A percentile compares a stretch with the other conserved stretches of the same genome.
Evolutionary conservation across 2,329 filamentous ascomycete genomes (phyloP).

Genomic region (Zopfia rhizophila): DNA sequence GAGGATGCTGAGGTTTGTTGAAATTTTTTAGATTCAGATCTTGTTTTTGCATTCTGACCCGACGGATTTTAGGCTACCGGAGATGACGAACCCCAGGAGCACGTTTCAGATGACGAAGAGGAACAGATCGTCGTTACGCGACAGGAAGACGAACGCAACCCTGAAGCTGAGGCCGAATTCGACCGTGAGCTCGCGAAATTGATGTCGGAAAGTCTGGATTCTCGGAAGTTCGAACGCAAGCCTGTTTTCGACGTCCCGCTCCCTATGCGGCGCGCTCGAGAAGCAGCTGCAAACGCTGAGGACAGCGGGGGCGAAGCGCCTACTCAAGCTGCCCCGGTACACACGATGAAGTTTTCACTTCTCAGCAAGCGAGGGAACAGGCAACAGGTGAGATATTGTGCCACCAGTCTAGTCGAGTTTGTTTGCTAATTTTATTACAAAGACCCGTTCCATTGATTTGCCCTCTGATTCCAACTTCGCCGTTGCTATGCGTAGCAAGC

Average conservation of each 20-base stretch:
- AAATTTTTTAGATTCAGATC: background rate
- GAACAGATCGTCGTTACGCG: constrained; percentile 93
- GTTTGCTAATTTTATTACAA: constrained; percentile 20
- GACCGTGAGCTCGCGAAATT: constrained; percentile 98
- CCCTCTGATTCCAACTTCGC: constrained; percentile 94
- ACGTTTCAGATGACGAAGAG: constrained; percentile 75
- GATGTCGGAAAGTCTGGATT: constrained; percentile 97
- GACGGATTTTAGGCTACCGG: constrained; percentile 51
- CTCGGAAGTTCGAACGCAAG: constrained; percentile 95
- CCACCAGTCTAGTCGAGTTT: background rate
- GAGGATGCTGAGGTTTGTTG: constrained; percentile 67
- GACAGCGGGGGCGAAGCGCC: constrained; percentile 55
- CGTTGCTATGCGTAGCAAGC: constrained; percentile 93
- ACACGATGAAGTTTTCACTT: constrained; percentile 95
- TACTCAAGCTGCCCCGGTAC: constrained; percentile 42
- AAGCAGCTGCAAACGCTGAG: constrained; percentile 56
- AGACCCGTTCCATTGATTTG: constrained; percentile 92
- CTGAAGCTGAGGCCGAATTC: constrained; percentile 95
- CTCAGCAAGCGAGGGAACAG: constrained; percentile 96
- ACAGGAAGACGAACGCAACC: constrained; percentile 88
- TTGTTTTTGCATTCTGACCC: constrained; percentile 19
- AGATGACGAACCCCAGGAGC: constrained; percentile 55
- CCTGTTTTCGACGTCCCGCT: constrained; percentile 95
- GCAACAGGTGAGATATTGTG: constrained; percentile 75
- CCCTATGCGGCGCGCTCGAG: constrained; percentile 82